Conservation (phyloP, 768 basidiomycete genomes). For the Podaxis sp. region DNA sequence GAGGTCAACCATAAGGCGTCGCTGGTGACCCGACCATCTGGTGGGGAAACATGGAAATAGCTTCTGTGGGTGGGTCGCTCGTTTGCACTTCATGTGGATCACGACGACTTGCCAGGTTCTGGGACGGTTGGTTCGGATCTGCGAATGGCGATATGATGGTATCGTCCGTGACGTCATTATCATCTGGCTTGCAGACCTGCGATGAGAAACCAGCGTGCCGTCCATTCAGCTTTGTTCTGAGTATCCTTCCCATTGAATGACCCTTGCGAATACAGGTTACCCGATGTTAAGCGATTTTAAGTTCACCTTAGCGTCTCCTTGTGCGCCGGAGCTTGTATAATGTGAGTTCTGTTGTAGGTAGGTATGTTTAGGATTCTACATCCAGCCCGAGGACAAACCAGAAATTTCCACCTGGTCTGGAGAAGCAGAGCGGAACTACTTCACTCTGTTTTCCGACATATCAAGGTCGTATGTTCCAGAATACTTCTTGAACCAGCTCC, state of each 20-base stretch:
- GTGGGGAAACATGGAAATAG: background rate
- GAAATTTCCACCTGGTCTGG: background rate
- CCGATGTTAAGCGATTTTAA: background rate
- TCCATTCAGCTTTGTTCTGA: background rate
- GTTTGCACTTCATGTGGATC: background rate
- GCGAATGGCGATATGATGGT: background rate
- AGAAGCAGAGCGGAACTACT: background rate
- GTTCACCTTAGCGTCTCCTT: background rate
- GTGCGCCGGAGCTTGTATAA: background rate
- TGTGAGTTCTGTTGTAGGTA: background rate
- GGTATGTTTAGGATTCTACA: background rate
- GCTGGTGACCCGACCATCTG: background rate
- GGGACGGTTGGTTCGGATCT: background rate
- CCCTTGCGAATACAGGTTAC: background rate
- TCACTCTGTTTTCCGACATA: background rate
- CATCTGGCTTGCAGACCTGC: background rate
- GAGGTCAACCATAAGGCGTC: background rate
- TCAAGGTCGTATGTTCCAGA: background rate
- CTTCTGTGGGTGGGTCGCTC: background rate
- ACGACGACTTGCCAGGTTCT: background rate
- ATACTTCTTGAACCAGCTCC: background rate
- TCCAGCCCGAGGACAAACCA: too few species aligned
- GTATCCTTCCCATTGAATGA: background rate
- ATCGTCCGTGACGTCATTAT: slow-evolving; percentile 1
- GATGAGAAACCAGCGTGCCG: background rate